Evolutionary conservation across 106 monocot species (phyloP).

Genomic region (Chionographis japonica): DNA sequence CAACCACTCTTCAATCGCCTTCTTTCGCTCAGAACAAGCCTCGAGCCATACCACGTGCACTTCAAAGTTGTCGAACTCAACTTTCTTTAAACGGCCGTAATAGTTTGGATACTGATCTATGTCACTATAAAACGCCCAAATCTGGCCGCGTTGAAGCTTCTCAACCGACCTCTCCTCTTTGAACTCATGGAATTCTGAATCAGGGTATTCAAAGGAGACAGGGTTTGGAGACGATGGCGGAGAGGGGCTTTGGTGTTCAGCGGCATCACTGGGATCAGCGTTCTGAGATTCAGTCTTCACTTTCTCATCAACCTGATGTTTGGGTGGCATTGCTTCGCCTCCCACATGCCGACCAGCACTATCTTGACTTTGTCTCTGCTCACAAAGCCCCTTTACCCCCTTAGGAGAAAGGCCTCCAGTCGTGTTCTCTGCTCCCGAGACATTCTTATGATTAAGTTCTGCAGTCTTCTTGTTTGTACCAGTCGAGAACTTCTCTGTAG

Average conservation of each 20-base stretch:
- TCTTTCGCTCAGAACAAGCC: constrained; percentile 13
- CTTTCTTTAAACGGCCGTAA: constrained; percentile 33
- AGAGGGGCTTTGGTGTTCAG: background rate
- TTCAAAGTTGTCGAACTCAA: constrained; percentile 13
- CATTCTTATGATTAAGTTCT: background rate
- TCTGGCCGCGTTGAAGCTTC: constrained; percentile 32
- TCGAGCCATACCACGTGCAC: constrained; percentile 41
- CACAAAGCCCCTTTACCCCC: background rate
- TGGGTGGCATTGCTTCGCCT: background rate
- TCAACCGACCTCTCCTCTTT: constrained; percentile 17
- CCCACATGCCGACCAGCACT: background rate
- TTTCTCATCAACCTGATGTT: background rate
- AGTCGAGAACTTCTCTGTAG: background rate
- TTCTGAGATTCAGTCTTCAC: background rate
- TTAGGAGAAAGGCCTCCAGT: background rate
- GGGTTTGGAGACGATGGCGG: background rate
- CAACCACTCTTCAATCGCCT: constrained; percentile 22
- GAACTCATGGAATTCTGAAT: constrained; percentile 44
- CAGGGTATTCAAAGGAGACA: constrained; percentile 21
- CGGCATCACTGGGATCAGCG: background rate
- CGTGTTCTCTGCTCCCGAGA: background rate
- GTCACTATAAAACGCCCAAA: constrained; percentile 64
- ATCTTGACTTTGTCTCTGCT: background rate
- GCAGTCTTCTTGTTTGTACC: background rate
- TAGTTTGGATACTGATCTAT: constrained; percentile 51